Evolutionary conservation across 257 asterid species (phyloP), one percentile per base, ranked within the genome.

Genomic region (Salvia rosmarinus): DNA sequence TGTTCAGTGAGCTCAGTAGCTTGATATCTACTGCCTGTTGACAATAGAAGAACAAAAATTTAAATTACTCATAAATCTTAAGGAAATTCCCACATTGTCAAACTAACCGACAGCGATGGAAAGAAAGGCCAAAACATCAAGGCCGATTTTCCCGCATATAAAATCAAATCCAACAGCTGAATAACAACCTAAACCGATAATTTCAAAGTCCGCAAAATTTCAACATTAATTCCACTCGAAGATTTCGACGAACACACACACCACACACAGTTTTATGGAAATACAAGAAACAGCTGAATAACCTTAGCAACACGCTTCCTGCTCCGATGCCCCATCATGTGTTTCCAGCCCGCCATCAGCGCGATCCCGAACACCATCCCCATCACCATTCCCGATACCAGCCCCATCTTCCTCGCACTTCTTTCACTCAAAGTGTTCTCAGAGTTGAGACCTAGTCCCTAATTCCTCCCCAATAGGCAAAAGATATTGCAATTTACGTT

Each of bases 321-420:
- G 89, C 90, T 83, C 65, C 99, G 86, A 65, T 89, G 65, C 43
- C 58, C 78, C 92, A 85, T 95, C 99, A 95, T 88, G 52, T 87
- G 82, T 75, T 74, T 84, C 98, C 95, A 94, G 13, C 89, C 96
- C 25, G 91, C 92, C 99, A 95, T 91, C 75, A 91, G 71, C 50
- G 82, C 95, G 84, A 95, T 85, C 95, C 99, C 99, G 19, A 81
- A 82, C 69, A 91, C 21, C 78, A 87, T 88, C 78, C 97, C 99
- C 96, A 83, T 84, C 85, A 91, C 67, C 67, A 94, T 79, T 74
- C 97, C 97, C 69, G 99, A 84, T 64, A 91, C 74, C 80, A 94
- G 81, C 72, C 99, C 97, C 99, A 94, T 93, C 72, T 75, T 25
- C 30, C 30, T 63, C 47, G 30, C 30, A 25, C 30, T 25, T 25